These are phyloP conservation scores for Linnemannia elongata DNA, from an alignment of 192 early-diverging fungal genomes.

Conservation along the genomic window DNA sequence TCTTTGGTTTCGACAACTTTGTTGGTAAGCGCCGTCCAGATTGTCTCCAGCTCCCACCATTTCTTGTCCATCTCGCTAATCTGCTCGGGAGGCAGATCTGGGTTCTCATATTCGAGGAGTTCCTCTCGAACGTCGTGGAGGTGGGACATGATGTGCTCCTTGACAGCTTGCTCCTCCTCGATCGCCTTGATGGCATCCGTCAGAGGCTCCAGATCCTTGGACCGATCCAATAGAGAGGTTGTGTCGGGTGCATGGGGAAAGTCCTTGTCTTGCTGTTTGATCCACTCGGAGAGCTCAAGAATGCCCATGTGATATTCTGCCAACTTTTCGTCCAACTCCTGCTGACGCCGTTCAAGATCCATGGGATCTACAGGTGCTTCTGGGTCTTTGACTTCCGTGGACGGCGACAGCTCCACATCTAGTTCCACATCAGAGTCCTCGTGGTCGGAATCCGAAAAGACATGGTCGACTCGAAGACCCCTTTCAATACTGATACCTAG, in stretches of 20 bases:
- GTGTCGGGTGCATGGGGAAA: conserved; percentile 28
- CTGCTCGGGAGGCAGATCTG: conserved; percentile 46
- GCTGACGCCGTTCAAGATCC: conserved; percentile 33
- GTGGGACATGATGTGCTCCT: conserved; percentile 50
- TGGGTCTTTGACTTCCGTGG: conserved; percentile 16
- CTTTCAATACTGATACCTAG: background rate
- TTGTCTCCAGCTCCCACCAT: conserved; percentile 55
- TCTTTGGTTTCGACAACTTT: conserved; percentile 47
- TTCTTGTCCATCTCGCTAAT: conserved; percentile 42
- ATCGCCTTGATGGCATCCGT: conserved; percentile 35
- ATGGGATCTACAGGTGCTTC: conserved; percentile 14
- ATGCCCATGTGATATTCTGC: conserved; percentile 49
- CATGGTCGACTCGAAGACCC: background rate
- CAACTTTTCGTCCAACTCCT: conserved; percentile 37
- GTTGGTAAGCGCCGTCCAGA: conserved; percentile 47
- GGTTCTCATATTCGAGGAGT: conserved; percentile 39
- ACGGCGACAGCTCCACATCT: background rate
- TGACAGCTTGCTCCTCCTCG: conserved; percentile 44
- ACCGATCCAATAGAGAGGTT: conserved; percentile 33
- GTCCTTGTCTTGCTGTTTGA: conserved; percentile 26
- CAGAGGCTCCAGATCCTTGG: conserved; percentile 42
- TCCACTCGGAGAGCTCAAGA: conserved; percentile 41
- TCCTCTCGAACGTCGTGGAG: conserved; percentile 54
- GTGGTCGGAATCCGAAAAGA: conserved; percentile 29
- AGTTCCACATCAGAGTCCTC: background rate